Base-by-base conservation (phyloP, 75 land plant genomes). In the Isoetes taiwanensis region DNA sequence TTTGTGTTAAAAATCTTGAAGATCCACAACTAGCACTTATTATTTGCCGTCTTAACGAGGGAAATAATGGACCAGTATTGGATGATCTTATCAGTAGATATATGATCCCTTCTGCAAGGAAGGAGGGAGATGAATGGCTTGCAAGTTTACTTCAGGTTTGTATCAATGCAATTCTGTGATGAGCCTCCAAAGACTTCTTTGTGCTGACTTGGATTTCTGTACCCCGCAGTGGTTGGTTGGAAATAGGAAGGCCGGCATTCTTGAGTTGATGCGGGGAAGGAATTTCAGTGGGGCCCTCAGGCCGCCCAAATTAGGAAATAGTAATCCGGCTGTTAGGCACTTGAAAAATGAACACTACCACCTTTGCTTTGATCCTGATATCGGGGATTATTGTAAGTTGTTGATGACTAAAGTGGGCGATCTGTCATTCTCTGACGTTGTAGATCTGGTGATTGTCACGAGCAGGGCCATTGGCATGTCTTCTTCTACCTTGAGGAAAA, bases 1-100 rank as follows among this genome's bases (percentile, higher is more conserved):
- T 84, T 27, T 94, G 99, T 68, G 80, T 90, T 1, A 94, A 84
- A 56, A 84, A 84, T 54, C 75, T 87, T 56, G 86, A 86, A 19
- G 99, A 94, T 75, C 81, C 69, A 28, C 99, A 94, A 64, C 96
- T 94, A 52, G 99, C 96, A 30, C 79, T 88, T 46, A 82, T 88
- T 52, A 66, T 94, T 33, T 88, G 84, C 56, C 86, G 80, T 2
- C 90, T 94, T 33, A 27, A 84, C 28, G 86, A 94, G 62, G 96
- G 90, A 21, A 68, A 56, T 59, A 74, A 82, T 65, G 96, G 96
- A 19, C 72, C 78, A 37, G 50, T 78, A 25, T 81, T 78, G 38
- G 58, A 60, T 6, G 68, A 78, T 9, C 64, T 94, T 25, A 77
- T 88, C 34, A 73, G 71, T 41, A 80, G 74, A 29, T 31, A 71